Evolutionary conservation across 1,139 yeast species (phyloP).

Genomic region (Magnusiomyces clavatus): DNA sequence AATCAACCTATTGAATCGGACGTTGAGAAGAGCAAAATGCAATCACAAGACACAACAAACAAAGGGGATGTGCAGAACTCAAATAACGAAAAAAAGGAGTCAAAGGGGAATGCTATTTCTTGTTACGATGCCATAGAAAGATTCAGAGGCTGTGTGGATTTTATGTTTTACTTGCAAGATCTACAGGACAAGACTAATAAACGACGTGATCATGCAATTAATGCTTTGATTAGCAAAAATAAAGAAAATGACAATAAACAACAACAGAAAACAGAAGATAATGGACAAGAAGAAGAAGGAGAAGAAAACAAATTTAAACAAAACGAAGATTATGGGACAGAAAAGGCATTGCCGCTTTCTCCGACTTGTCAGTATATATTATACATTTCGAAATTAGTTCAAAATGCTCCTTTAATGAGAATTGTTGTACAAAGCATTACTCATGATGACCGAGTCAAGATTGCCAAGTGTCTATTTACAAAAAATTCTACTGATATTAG

Average conservation of each 20-base stretch:
- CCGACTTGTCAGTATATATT: too few species aligned
- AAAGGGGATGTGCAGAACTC: neutral
- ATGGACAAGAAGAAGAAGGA: neutral
- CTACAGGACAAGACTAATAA: neutral
- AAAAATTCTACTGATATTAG: too few species aligned
- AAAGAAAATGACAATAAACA: neutral
- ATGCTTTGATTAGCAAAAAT: neutral
- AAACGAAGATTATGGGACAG: neutral
- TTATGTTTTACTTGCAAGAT: constrained; percentile 2
- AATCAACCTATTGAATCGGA: neutral
- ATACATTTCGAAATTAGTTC: too few species aligned
- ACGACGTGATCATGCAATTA: neutral
- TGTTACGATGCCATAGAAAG: neutral
- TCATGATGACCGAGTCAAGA: too few species aligned
- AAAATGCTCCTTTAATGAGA: too few species aligned
- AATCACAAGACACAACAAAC: neutral
- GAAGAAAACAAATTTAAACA: neutral
- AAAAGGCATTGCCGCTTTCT: too few species aligned
- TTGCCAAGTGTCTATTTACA: too few species aligned
- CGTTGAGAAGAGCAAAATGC: neutral
- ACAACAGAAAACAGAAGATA: neutral
- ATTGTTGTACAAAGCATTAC: too few species aligned
- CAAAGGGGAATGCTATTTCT: neutral
- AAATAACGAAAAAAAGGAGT: neutral
- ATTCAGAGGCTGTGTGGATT: constrained; percentile 3